Conservation (phyloP, 2,329 filamentous ascomycete species). For the Aspergillus quadricinctus region DNA sequence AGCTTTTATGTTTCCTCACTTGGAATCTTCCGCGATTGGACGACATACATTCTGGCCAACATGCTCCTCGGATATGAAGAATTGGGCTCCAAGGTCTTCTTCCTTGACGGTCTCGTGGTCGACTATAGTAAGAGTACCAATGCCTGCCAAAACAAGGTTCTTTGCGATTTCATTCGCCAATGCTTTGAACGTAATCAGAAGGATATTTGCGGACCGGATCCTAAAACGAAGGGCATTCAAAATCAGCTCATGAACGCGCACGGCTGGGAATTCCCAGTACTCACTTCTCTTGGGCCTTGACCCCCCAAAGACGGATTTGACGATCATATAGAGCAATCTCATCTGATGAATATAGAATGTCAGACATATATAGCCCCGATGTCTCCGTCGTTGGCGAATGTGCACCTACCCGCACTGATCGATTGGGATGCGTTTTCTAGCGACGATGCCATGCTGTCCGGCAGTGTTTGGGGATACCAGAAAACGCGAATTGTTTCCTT, state of each 20-base stretch:
- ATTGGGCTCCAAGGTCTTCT: conserved; percentile 74
- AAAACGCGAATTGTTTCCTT: background rate
- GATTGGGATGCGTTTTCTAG: conserved; percentile 19
- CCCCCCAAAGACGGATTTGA: conserved; percentile 95
- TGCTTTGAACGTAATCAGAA: conserved; percentile 82
- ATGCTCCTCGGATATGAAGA: conserved; percentile 70
- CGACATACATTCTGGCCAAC: conserved; percentile 66
- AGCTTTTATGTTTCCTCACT: conserved; percentile 13
- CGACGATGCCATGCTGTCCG: conserved; percentile 18
- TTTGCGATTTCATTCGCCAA: conserved; percentile 94
- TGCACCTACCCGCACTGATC: conserved; percentile 32
- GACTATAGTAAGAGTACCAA: conserved; percentile 82
- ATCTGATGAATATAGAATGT: conserved; percentile 50
- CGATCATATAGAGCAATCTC: conserved; percentile 97
- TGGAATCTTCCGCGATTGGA: background rate
- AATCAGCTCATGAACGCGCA: background rate
- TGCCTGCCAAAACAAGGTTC: conserved; percentile 90
- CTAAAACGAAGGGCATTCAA: conserved; percentile 37
- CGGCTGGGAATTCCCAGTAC: conserved; percentile 3
- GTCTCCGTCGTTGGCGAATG: background rate
- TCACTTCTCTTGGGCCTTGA: conserved; percentile 80
- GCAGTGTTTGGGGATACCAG: background rate
- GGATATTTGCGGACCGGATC: conserved; percentile 82
- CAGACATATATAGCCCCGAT: background rate
- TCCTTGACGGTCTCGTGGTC: conserved; percentile 73